A percentile compares a stretch with the other conserved stretches of the same genome.
These are phyloP conservation scores for Penicillium sp. DNA, from an alignment of 2,329 filamentous ascomycete genomes.

Conservation along the genomic window DNA sequence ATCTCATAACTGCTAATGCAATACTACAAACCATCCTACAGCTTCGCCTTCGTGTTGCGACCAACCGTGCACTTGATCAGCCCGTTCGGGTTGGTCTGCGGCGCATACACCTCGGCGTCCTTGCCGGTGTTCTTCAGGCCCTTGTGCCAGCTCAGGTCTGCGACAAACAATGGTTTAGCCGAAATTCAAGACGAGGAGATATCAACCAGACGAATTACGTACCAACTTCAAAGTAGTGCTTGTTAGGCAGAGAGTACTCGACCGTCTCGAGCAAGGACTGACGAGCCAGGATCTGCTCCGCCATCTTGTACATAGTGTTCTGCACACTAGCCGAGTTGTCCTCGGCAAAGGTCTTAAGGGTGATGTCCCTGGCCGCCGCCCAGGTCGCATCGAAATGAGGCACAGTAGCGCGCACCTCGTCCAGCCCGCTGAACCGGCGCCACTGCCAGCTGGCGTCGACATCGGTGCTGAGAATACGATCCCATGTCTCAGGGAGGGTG, in stretches of 20 bases:
- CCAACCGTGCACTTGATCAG: slow-evolving; percentile 85
- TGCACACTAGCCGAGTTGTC: slow-evolving; percentile 90
- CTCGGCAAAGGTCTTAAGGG: slow-evolving; percentile 77
- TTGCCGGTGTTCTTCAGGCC: slow-evolving; percentile 88
- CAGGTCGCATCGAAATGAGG: slow-evolving; percentile 77
- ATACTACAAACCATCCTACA: no score
- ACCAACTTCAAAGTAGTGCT: slow-evolving; percentile 94
- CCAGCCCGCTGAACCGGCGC: slow-evolving; percentile 59
- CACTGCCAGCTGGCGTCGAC: slow-evolving; percentile 82
- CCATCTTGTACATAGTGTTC: slow-evolving; percentile 99
- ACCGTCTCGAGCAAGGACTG: slow-evolving; percentile 64
- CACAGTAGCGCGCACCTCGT: slow-evolving; percentile 59
- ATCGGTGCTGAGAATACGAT: slow-evolving; percentile 89
- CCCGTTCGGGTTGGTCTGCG: slow-evolving; percentile 85
- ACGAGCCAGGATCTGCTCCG: slow-evolving; percentile 68
- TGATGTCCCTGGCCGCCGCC: slow-evolving; percentile 68
- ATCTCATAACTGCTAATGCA: no score
- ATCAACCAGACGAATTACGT: no score
- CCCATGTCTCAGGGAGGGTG: slow-evolving; percentile 79
- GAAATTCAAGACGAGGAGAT: neutral
- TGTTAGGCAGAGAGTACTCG: slow-evolving; percentile 84
- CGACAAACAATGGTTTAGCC: slow-evolving; percentile 3
- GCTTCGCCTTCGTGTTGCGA: slow-evolving; percentile 28
- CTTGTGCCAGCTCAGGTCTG: slow-evolving; percentile 94
- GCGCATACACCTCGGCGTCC: slow-evolving; percentile 90